Evolutionary conservation across 139 green algal genomes (phyloP).

Genomic region (Mesotaenium endlicherianum): DNA sequence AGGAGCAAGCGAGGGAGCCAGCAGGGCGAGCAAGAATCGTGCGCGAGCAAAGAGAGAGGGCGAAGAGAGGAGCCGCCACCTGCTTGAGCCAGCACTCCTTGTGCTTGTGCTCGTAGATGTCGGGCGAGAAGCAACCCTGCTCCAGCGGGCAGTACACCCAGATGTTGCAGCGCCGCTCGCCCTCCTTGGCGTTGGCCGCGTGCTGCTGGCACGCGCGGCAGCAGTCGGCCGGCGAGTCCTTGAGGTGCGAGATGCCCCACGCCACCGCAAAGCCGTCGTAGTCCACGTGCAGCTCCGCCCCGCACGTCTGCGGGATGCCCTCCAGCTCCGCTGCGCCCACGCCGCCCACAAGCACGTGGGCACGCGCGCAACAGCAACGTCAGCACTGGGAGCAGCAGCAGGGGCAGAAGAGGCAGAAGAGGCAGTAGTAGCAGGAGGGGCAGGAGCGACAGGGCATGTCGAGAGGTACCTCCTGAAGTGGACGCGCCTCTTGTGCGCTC

Average conservation of each 20-base stretch:
- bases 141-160: slow-evolving; percentile 70
- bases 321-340: background rate
- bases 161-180: slow-evolving; percentile 73
- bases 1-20: too few relatives aligned
- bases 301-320: background rate
- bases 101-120: slow-evolving; percentile 72
- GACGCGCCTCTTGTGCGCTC: too few relatives aligned
- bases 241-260: slow-evolving; percentile 77
- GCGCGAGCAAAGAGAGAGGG: too few relatives aligned
- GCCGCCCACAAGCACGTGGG: too few relatives aligned
- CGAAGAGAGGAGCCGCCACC: too few relatives aligned
- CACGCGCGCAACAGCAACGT: too few relatives aligned
- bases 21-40: too few relatives aligned
- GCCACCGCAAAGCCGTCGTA: slow-evolving; percentile 72
- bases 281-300: slow-evolving; percentile 1
- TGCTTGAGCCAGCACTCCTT: slow-evolving; percentile 87
- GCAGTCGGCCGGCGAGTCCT: slow-evolving; percentile 53
- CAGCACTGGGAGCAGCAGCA: too few relatives aligned
- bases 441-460: too few relatives aligned
- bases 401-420: too few relatives aligned
- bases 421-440: too few relatives aligned
- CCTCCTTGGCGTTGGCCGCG: slow-evolving; percentile 24
- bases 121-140: slow-evolving; percentile 75
- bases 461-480: too few relatives aligned
- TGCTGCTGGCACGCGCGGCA: slow-evolving; percentile 66